Conservation (phyloP, 495 filamentous ascomycete species). For the Talaromyces nanjingensis region DNA sequence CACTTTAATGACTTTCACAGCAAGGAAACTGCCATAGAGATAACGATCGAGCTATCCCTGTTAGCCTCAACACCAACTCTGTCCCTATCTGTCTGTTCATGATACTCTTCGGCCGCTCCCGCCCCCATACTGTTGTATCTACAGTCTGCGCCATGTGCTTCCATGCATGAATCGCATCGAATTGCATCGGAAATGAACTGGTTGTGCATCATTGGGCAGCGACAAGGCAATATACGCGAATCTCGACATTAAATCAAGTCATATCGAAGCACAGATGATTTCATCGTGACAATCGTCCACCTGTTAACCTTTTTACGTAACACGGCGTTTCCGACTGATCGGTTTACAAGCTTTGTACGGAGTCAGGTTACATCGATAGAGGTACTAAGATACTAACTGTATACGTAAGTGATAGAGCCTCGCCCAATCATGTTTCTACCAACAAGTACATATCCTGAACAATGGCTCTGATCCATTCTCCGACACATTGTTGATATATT, state of each 20-base stretch:
- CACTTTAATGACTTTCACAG: neutral
- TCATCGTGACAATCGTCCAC: neutral
- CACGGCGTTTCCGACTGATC: neutral
- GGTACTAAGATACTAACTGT: neutral
- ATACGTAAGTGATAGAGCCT: neutral
- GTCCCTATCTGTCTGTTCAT: neutral
- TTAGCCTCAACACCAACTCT: neutral
- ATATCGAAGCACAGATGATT: neutral
- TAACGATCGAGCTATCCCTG: neutral
- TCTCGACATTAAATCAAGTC: neutral
- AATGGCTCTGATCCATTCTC: neutral
- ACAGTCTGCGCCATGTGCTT: neutral
- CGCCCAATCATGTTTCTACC: neutral
- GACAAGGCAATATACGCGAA: neutral
- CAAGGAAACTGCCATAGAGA: neutral
- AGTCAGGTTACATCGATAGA: neutral
- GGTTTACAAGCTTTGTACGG: neutral
- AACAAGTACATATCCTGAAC: neutral
- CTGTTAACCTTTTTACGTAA: constrained; percentile 5
- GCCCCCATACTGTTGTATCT: neutral
- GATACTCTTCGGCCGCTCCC: constrained; percentile 4
- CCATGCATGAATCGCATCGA: neutral
- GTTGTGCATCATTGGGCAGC: neutral
- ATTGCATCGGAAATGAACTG: neutral
- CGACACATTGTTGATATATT: neutral